Evolutionary conservation across 176 grass and related monocot species (phyloP).

Genomic region (Musa acuminata): DNA sequence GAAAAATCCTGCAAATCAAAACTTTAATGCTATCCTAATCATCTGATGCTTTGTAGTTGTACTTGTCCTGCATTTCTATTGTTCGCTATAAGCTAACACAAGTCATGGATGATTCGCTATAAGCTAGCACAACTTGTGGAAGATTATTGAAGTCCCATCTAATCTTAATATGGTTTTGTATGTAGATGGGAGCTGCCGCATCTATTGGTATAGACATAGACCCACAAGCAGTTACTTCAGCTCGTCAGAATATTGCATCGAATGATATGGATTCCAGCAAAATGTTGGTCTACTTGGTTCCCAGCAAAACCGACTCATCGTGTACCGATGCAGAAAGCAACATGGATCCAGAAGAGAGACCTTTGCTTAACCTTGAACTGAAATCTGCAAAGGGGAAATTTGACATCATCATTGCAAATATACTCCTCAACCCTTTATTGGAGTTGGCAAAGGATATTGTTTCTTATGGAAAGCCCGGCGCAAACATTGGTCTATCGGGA

Average conservation of each 20-base stretch:
- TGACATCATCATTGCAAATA: constrained; percentile 78
- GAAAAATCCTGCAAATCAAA: no score
- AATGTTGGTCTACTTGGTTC: constrained; percentile 66
- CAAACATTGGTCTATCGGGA: constrained; percentile 60
- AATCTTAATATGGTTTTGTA: constrained; percentile 14
- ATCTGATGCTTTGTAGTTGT: background rate
- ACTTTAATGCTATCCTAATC: background rate
- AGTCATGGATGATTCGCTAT: background rate
- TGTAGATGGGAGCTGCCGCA: constrained; percentile 63
- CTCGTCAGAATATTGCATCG: constrained; percentile 55
- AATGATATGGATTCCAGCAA: constrained; percentile 51
- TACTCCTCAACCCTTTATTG: constrained; percentile 87
- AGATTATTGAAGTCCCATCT: constrained; percentile 4
- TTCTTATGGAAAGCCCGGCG: constrained; percentile 62
- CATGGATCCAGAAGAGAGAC: constrained; percentile 17
- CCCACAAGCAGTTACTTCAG: constrained; percentile 51
- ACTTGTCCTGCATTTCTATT: background rate
- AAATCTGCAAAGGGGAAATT: constrained; percentile 43
- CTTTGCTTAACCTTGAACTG: constrained; percentile 23
- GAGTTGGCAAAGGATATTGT: constrained; percentile 72
- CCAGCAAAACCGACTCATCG: background rate
- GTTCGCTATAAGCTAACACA: background rate
- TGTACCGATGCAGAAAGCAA: constrained; percentile 8
- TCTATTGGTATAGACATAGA: constrained; percentile 76
- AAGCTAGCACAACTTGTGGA: constrained; percentile 1